A percentile compares a stretch with the other conserved stretches of the same genome.
These are phyloP conservation scores for Erodium trifolium DNA, from an alignment of 441 rosid genomes.

Conservation along the genomic window DNA sequence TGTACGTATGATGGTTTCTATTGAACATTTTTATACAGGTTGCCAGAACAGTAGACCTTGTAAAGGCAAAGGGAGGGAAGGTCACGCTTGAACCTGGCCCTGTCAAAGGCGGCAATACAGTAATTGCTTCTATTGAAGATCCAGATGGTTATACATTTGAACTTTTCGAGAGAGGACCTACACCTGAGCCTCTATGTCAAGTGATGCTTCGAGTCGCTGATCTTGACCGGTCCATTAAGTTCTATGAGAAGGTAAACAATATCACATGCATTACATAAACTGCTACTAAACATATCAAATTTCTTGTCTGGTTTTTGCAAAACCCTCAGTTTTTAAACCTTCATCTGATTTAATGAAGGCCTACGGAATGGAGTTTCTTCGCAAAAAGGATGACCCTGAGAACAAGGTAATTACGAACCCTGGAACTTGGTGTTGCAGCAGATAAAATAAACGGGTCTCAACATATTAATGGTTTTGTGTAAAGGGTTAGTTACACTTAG, in stretches of 20 bases:
- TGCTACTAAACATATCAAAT: too few relatives aligned
- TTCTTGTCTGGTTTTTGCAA: background rate
- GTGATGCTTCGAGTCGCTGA: constrained; percentile 98
- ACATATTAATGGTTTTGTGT: background rate
- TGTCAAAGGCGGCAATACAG: constrained; percentile 76
- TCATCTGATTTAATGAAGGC: constrained; percentile 43
- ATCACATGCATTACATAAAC: background rate
- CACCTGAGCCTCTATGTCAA: constrained; percentile 91
- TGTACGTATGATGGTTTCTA: background rate
- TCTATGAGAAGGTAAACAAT: constrained; percentile 62
- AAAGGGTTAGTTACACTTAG: background rate
- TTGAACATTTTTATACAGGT: constrained; percentile 24
- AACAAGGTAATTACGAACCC: constrained; percentile 50
- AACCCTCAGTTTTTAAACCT: constrained; percentile 8
- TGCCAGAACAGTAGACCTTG: constrained; percentile 57
- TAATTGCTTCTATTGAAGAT: constrained; percentile 85
- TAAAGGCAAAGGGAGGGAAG: constrained; percentile 90
- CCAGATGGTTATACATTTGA: constrained; percentile 96
- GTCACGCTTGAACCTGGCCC: constrained; percentile 85
- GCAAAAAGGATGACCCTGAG: constrained; percentile 71
- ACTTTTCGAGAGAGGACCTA: constrained; percentile 74
- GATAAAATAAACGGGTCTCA: background rate
- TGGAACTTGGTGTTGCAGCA: background rate
- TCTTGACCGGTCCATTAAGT: constrained; percentile 73
- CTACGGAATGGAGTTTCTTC: constrained; percentile 94